Percentiles rank a stretch among this genome's conserved stretches.
phyloP scores from a whole-genome alignment of 306 rosid species.

The Alnus glutinosa region DNA sequence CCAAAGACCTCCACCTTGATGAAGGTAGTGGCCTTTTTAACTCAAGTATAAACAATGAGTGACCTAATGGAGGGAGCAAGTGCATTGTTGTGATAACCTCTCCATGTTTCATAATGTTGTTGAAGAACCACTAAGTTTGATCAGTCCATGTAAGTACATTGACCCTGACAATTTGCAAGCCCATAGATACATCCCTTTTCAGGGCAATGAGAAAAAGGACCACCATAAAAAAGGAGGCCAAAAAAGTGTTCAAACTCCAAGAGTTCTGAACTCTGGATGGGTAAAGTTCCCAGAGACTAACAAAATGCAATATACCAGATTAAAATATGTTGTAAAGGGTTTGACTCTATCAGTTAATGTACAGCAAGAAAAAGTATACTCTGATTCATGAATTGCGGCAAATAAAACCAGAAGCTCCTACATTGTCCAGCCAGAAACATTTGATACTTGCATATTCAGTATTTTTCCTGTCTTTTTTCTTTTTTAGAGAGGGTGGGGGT shows the following conservation, averaged over 20 bases:
- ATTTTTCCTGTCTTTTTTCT: background rate
- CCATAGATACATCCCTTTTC: background rate
- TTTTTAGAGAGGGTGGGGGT: background rate
- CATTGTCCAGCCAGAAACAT: slow-evolving; percentile 18
- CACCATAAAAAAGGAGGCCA: background rate
- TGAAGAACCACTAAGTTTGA: background rate
- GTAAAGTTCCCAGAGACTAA: background rate
- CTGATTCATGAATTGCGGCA: slow-evolving; percentile 13
- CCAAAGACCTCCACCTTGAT: background rate
- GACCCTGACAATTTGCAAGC: background rate
- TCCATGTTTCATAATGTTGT: background rate
- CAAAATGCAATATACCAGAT: background rate
- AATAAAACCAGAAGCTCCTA: slow-evolving; percentile 18
- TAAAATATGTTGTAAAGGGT: background rate
- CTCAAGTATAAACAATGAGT: background rate
- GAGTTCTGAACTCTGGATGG: background rate
- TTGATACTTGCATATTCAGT: background rate
- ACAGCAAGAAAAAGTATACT: background rate
- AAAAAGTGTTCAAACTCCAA: background rate
- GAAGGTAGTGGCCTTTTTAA: background rate
- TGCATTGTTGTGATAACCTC: background rate
- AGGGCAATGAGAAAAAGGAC: background rate
- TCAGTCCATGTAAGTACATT: background rate
- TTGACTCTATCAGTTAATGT: slow-evolving; percentile 11
- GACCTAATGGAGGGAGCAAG: background rate